Conservation (phyloP, 2,329 filamentous ascomycete species). For the Colletotrichum graminicola region DNA sequence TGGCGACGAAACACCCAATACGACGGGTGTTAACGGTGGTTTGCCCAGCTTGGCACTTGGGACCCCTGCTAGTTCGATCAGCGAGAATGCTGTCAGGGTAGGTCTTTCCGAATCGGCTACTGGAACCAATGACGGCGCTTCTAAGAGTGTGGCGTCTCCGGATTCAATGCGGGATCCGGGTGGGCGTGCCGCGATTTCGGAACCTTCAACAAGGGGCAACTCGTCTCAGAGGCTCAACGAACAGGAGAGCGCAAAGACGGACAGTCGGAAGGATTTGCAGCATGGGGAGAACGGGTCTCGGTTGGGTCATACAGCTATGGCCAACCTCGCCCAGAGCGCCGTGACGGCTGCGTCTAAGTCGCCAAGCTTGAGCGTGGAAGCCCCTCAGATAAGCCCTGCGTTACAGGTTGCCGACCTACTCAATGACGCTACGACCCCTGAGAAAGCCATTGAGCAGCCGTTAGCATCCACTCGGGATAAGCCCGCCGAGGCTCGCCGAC, state of each 20-base stretch:
- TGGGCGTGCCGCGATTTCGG: neutral
- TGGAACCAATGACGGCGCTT: neutral
- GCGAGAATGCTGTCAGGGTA: neutral
- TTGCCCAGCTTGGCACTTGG: constrained; percentile 10
- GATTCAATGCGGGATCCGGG: neutral
- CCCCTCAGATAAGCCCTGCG: constrained; percentile 17
- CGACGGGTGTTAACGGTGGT: neutral
- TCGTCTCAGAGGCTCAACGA: neutral
- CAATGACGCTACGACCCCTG: constrained; percentile 6
- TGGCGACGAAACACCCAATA: neutral
- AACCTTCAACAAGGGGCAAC: neutral
- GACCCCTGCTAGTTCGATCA: constrained; percentile 2
- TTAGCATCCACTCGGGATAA: neutral
- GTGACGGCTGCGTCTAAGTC: constrained; percentile 20
- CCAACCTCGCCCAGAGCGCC: constrained; percentile 8
- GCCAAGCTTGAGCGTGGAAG: constrained; percentile 15
- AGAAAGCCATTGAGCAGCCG: neutral
- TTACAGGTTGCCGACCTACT: constrained; percentile 30
- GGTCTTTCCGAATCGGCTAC: neutral
- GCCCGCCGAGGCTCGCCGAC: constrained; percentile 19
- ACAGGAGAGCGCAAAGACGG: neutral
- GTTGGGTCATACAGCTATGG: neutral
- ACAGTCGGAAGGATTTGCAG: neutral
- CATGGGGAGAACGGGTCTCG: neutral
- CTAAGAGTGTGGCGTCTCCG: neutral